Base-by-base conservation (phyloP, 2,329 filamentous ascomycete species). In the Fusarium sp. region DNA sequence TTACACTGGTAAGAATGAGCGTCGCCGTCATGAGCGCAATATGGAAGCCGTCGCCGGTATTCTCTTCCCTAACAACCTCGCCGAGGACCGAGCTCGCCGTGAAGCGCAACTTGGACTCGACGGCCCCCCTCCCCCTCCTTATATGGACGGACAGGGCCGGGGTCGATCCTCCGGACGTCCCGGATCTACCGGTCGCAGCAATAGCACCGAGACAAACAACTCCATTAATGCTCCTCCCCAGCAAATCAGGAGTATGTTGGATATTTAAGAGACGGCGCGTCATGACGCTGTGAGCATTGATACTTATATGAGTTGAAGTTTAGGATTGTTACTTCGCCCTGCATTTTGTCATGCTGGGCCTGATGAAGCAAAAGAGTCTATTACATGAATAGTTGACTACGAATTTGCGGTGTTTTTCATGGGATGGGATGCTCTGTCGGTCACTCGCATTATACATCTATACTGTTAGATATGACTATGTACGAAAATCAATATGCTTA, bases 231-330 rank as follows among this genome's bases (percentile, higher is more conserved):
- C 79, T n/a, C 85, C 84, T 60, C 87, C 88, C n/a, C 87, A 89
- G 76, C 85, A 88, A 75, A 80, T 90, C 10, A 83, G 82, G 75
- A 90, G 88, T 76, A 90, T 90, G 88, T 73, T 90, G 74, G 88
- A 90, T 74, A 76, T 90, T 19, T 90, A 80, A 61, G 16, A 33
- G 23, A 15, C 16, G 28, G 19, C 15, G 21, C n/a, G 18, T 32
- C 15, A 15, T 23, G 44, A n/a, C 15, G 32, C 13, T 37, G 10
- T 33, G 21, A 30, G 28, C n/a, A 38, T 35, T n/a, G 12, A 43
- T 44, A 8, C 28, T 47, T 32, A 12, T 21, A 18, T 25, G 44
- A 52, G 44, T 40, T 58, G 35, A 68, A 43, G 32, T 56, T 58
- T 25, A 32, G 35, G 30, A 33, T 75, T 52, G 47, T 54, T 52